Percentiles rank a stretch among this genome's conserved stretches.
phyloP scores from a whole-genome alignment of 202 grass and related monocot genomes.

The Zizania palustris region DNA sequence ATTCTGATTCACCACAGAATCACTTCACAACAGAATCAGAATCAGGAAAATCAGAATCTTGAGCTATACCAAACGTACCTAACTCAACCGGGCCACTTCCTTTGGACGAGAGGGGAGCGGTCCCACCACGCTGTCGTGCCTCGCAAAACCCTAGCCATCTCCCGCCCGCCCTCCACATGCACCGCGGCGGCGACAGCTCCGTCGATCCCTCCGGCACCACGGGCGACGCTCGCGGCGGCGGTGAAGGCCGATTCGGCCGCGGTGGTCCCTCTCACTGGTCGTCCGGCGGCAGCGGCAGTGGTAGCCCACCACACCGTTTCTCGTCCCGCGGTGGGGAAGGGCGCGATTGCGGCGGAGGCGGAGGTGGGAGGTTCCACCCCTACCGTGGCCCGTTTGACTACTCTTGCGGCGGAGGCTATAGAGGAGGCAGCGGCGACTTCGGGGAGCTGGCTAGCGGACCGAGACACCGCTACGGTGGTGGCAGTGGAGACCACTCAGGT shows the following conservation, averaged over 20 bases:
- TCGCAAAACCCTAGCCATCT: conserved; percentile 61
- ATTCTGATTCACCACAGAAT: no score
- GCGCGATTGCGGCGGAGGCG: conserved; percentile 43
- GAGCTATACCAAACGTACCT: no score
- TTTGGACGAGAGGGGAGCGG: no score
- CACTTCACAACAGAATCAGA: no score
- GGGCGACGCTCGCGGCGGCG: conserved; percentile 44
- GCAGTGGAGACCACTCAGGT: conserved; percentile 54
- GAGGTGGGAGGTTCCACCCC: conserved; percentile 67
- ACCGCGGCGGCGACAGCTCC: conserved; percentile 62
- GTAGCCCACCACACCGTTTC: conserved; percentile 51
- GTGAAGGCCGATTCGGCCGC: conserved; percentile 51
- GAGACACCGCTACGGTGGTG: conserved; percentile 45
- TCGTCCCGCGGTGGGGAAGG: conserved; percentile 42
- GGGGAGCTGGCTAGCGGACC: conserved; percentile 27
- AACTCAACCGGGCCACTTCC: no score
- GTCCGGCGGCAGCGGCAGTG: conserved; percentile 38
- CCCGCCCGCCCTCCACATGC: conserved; percentile 27
- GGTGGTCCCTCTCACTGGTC: conserved; percentile 67
- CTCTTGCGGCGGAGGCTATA: conserved; percentile 50
- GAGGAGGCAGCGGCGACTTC: conserved; percentile 47
- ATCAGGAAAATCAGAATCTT: no score
- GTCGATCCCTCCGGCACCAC: conserved; percentile 35
- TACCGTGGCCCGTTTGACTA: conserved; percentile 63
- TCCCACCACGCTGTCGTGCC: not conserved